Base-by-base conservation (phyloP, 139 green algal species). In the Pseudopediastrum boryanum region DNA sequence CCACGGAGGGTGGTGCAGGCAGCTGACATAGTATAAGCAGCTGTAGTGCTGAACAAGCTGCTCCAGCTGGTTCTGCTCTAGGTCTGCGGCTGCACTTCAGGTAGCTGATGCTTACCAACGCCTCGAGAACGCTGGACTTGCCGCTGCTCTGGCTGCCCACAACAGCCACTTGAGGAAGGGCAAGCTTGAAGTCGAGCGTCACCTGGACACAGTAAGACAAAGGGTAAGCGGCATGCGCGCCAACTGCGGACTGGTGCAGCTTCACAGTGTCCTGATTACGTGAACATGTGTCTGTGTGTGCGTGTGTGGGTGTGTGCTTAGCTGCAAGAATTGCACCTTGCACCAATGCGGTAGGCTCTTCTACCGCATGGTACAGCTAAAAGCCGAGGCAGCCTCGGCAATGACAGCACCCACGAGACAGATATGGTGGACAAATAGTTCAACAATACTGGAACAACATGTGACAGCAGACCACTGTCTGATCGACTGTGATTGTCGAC, bases 121-220 rank as follows among this genome's bases (percentile, higher is more conserved):
- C 90, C 83, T 99, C 96, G 2, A 99, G 83, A 16, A 99, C 96
- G 71, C 84, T 94, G 36, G 84, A 94, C 77, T 99, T 99, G 75
- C 96, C 96, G 75, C 90, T 97, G 89, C 85, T 95, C 70, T 99
- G 96, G 62, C 89, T 95, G 12, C 96, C 96, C 23, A 99, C 88
- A 12, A 99, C 96, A 4, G 92, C 96, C 19, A 99, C 93, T 82
- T 98, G 92, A 0, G 95, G 95, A 23, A 98, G 82, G 38, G 94
- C 90, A 9, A 97, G 85, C 81, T 92, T 93, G 21, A 96, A 84
- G 66, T 97, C 92, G 2, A 93, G 71, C 0, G 86, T 91, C 4
- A 95, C 87, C 94, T 96, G 87, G 59, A 82, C 13, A 7, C 6
- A 25, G 42, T 13, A 7, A 21, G 25, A 12, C 54, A 70, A 3